A percentile compares a stretch with the other conserved stretches of the same genome.
Evolutionary conservation across 2,329 filamentous ascomycete species (phyloP).

Genomic region (Purpureocillium lavendulum): DNA sequence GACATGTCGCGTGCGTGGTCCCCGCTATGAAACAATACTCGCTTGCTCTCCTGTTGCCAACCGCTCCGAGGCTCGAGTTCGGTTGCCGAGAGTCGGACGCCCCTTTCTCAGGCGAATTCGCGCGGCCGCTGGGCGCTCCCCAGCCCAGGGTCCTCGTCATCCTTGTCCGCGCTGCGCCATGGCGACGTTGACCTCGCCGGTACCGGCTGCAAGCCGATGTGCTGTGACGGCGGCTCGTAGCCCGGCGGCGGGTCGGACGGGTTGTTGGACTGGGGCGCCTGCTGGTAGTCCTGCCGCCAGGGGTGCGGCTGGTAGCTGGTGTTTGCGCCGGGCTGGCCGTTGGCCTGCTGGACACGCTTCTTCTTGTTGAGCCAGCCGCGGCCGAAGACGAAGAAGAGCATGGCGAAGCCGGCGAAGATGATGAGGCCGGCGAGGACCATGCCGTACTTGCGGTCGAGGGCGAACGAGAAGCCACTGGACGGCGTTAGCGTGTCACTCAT

Average conservation of each 20-base stretch:
- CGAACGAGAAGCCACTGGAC: conserved; percentile 48
- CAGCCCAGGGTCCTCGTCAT: conserved; percentile 22
- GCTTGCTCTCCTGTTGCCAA: not conserved
- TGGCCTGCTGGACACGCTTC: conserved; percentile 6
- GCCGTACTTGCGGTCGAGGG: conserved; percentile 37
- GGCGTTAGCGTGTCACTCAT: not conserved
- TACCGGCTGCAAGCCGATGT: conserved; percentile 18
- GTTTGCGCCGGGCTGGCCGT: conserved; percentile 3
- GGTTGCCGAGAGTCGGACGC: not conserved
- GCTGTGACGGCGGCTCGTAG: conserved; percentile 22
- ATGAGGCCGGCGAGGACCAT: conserved; percentile 40
- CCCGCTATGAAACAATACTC: not conserved
- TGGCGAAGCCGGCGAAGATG: conserved; percentile 32
- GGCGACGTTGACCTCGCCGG: conserved; percentile 18
- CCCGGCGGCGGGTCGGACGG: conserved; percentile 22
- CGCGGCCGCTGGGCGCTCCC: conserved; percentile 21
- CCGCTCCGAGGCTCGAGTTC: not conserved
- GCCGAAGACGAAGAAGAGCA: conserved; percentile 27
- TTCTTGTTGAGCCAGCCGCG: conserved; percentile 16
- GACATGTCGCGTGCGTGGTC: too few relatives aligned
- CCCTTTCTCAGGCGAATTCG: conserved; percentile 18
- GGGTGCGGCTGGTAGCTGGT: conserved; percentile 19
- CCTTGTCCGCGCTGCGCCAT: conserved; percentile 14
- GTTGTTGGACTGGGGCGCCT: conserved; percentile 11
- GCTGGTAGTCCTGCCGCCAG: conserved; percentile 16